Base-by-base conservation (phyloP, 805 yeast genomes). In the Candida namnaoensis region DNA sequence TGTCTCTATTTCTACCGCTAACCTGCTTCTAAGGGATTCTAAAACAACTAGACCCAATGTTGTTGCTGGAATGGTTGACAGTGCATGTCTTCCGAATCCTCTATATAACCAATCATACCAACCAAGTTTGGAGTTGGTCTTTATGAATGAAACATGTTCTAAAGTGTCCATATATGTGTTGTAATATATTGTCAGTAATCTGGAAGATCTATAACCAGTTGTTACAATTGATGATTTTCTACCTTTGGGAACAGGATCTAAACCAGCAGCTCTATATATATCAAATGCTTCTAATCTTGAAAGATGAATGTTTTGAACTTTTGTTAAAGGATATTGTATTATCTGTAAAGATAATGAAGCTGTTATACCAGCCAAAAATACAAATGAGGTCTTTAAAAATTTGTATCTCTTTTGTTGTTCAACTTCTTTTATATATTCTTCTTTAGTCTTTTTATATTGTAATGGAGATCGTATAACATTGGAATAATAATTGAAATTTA, bases 1-100 rank as follows among this genome's bases (percentile, higher is more conserved):
- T 12, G 33, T 49, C 10, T 41, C 50, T 28, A 50, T 47, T 39
- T 47, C 52, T 27, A 44, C 49, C 13, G 60, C 62, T 14, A 65
- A 43, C 35, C 54, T 61, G 11, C 53, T 67, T 56, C 97, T 69
- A 72, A 86, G 72, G 19, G 86, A 80, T 60, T 91, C 97, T 59
- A 91, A 78, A 13, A 87, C 87, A 38, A 91, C 64, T 34, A 91
- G 66, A 0, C 96, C 96, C 35, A 88, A 75, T 35, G 95, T 83
- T 1, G 96, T 86, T 2, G 95, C 87, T 1, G 98, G 98, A 36
- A 90, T 76, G 1, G 85, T 78, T 1, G 87, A 73, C 38, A 85
- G 53, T 0, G 95, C 82, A 46, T 82, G 82, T 43, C 81, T 65
- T 7, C 72, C 65, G 55, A 85, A 87, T 0, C 97, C 97, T 47